A percentile compares a stretch with the other conserved stretches of the same genome.
phyloP scores from a whole-genome alignment of 805 yeast genomes.

The Wickerhamomyces strasburgensis region DNA sequence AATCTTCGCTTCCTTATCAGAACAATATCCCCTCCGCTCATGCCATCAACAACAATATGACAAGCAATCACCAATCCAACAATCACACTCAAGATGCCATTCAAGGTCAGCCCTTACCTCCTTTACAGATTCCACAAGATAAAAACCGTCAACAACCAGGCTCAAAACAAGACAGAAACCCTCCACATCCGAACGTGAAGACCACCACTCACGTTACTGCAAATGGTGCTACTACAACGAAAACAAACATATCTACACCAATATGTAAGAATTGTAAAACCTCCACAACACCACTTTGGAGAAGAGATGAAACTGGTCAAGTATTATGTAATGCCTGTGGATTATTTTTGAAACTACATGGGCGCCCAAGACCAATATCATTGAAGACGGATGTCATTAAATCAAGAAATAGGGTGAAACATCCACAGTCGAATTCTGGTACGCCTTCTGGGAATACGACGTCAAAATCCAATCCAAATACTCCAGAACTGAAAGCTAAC shows the following conservation, averaged over 20 bases:
- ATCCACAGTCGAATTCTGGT: constrained; percentile 21
- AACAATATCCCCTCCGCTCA: too few relatives aligned
- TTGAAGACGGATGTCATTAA: constrained; percentile 90
- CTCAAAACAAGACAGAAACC: constrained; percentile 5
- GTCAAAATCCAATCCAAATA: constrained; percentile 17
- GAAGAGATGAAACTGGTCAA: constrained; percentile 87
- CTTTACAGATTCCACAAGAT: not conserved
- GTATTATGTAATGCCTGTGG: constrained; percentile 96
- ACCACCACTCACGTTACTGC: constrained; percentile 47
- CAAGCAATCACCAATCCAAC: too few relatives aligned
- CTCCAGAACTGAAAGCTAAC: constrained; percentile 20
- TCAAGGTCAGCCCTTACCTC: too few relatives aligned
- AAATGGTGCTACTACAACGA: constrained; percentile 62
- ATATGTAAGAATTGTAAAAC: constrained; percentile 89
- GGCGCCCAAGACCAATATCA: constrained; percentile 87
- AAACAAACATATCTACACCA: constrained; percentile 58
- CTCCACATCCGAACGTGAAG: constrained; percentile 50
- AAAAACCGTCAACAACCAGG: not conserved
- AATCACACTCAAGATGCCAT: too few relatives aligned
- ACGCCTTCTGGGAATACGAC: constrained; percentile 6
- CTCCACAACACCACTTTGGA: constrained; percentile 91
- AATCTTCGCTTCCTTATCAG: too few relatives aligned
- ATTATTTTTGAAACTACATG: constrained; percentile 80
- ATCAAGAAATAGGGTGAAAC: constrained; percentile 80
- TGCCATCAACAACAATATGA: too few relatives aligned